Percentiles rank a stretch among this genome's conserved stretches.
phyloP scores from a whole-genome alignment of 495 filamentous ascomycete genomes.

The Pyrenula aspistea region DNA sequence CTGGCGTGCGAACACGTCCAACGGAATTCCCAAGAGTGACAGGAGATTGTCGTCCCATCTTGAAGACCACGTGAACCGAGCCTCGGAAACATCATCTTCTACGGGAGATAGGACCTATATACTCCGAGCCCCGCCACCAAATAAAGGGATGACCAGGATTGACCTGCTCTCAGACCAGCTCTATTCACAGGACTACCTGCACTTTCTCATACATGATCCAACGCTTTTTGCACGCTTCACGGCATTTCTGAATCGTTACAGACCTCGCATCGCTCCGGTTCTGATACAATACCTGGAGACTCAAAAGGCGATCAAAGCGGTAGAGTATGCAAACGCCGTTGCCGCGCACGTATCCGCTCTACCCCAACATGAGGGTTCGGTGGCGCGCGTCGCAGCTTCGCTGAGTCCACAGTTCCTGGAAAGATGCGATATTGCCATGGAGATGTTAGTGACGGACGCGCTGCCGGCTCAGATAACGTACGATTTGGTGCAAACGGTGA shows the following conservation, averaged over 20 bases:
- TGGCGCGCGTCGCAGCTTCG: constrained; percentile 26
- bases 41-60: neutral
- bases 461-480: constrained; percentile 61
- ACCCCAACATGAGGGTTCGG: constrained; percentile 28
- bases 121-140: neutral
- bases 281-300: constrained; percentile 56
- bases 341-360: constrained; percentile 37
- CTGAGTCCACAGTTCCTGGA: constrained; percentile 42
- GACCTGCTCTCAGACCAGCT: constrained; percentile 50
- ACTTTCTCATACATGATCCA: constrained; percentile 47
- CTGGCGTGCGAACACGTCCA: neutral
- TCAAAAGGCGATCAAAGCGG: constrained; percentile 54
- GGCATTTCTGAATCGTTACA: constrained; percentile 56
- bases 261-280: constrained; percentile 55
- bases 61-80: neutral
- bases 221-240: constrained; percentile 49
- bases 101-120: neutral
- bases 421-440: constrained; percentile 45
- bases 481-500: constrained; percentile 44
- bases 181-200: constrained; percentile 53
- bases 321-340: constrained; percentile 57
- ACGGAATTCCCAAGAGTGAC: neutral
- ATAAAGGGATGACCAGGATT: constrained; percentile 12
- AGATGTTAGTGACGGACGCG: constrained; percentile 48
- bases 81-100: neutral